phyloP scores from a whole-genome alignment of 768 basidiomycete species.

The Omphalotus guepiniiformis region DNA sequence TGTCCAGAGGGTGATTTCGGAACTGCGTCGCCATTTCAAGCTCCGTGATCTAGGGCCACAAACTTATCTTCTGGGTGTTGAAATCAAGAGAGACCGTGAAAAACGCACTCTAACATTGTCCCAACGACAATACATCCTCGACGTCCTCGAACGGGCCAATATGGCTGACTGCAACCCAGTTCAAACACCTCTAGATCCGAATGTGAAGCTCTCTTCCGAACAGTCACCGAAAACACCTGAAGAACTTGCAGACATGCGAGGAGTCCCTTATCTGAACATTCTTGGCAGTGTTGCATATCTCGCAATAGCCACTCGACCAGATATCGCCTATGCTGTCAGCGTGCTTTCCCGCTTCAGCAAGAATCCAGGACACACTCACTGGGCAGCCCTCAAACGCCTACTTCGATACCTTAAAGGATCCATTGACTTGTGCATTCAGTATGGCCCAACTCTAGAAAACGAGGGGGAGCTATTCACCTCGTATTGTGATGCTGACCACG shows the following conservation, averaged over 20 bases:
- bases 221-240: not conserved
- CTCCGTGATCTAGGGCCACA: conserved; percentile 17
- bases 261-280: conserved; percentile 21
- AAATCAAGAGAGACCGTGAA: conserved; percentile 21
- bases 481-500: too few species aligned
- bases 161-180: conserved; percentile 20
- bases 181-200: conserved; percentile 21
- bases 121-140: conserved; percentile 29
- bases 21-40: conserved; percentile 10
- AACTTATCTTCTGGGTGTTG: conserved; percentile 26
- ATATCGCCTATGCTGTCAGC: conserved; percentile 27
- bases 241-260: conserved; percentile 10
- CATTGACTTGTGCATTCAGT: conserved; percentile 9
- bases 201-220: conserved; percentile 9
- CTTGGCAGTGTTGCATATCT: conserved; percentile 26
- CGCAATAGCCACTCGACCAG: conserved; percentile 21
- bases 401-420: conserved; percentile 23
- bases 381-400: conserved; percentile 20
- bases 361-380: conserved; percentile 22
- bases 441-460: too few species aligned
- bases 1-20: conserved; percentile 14
- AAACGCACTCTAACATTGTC: conserved; percentile 22
- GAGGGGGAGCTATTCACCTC: too few species aligned
- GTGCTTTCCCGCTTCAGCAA: conserved; percentile 18
- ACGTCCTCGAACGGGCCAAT: conserved; percentile 17